Evolutionary conservation across 2,329 filamentous ascomycete genomes (phyloP).

Genomic region (Boeremia exigua): DNA sequence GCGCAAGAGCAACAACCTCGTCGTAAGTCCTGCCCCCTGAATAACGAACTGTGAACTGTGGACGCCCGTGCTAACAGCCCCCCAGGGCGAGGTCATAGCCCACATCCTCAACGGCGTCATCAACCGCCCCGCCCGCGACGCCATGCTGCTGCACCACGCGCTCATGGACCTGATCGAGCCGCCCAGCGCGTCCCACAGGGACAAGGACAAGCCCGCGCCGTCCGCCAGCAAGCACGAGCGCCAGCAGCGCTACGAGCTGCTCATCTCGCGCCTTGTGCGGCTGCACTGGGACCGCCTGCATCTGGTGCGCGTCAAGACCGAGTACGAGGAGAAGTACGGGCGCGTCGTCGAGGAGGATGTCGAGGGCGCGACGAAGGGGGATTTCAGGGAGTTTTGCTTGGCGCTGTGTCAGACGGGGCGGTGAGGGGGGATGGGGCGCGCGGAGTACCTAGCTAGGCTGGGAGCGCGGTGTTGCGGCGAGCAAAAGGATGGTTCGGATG

Average conservation of each 20-base stretch:
- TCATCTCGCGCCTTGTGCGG: slow-evolving; percentile 85
- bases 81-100: slow-evolving; percentile 87
- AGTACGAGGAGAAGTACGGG: slow-evolving; percentile 80
- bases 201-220: slow-evolving; percentile 21
- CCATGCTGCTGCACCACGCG: slow-evolving; percentile 88
- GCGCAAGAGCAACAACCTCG: slow-evolving; percentile 86
- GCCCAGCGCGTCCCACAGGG: slow-evolving; percentile 18
- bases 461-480: no score
- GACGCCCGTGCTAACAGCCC: not conserved
- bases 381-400: slow-evolving; percentile 79
- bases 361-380: slow-evolving; percentile 74
- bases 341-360: slow-evolving; percentile 78
- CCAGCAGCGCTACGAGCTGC: slow-evolving; percentile 76
- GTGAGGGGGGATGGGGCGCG: no score
- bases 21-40: no score
- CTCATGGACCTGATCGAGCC: slow-evolving; percentile 63
- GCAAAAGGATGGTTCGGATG: no score
- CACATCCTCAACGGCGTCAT: slow-evolving; percentile 97
- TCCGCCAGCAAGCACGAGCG: slow-evolving; percentile 43
- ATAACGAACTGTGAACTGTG: no score
- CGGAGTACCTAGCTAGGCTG: no score
- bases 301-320: slow-evolving; percentile 77
- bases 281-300: slow-evolving; percentile 92
- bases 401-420: slow-evolving; percentile 57
- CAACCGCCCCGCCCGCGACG: slow-evolving; percentile 92